Conservation (phyloP, 2,329 filamentous ascomycete genomes). For the Davidsoniella virescens region DNA sequence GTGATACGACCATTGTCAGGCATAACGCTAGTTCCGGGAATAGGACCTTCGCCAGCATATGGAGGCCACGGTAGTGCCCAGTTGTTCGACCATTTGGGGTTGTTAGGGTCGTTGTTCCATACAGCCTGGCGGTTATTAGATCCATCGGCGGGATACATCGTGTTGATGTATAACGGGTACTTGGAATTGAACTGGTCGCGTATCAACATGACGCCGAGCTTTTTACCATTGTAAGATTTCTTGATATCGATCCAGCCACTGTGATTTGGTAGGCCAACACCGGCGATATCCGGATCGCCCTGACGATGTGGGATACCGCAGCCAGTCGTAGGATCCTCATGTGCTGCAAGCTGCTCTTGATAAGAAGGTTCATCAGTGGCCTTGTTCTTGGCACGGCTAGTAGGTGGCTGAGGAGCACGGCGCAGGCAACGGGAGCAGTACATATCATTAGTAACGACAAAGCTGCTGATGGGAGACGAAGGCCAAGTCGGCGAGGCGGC, state of each 20-base stretch:
- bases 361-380: constrained; percentile 1
- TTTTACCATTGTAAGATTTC: constrained; percentile 6
- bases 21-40: not conserved
- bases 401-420: constrained; percentile 1
- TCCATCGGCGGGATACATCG: constrained; percentile 11
- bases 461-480: not conserved
- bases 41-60: constrained; percentile 7
- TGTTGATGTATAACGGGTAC: constrained; percentile 12
- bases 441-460: constrained; percentile 6
- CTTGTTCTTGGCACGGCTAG: constrained; percentile 2
- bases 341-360: constrained; percentile 5
- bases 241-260: constrained; percentile 12
- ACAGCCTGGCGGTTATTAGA: constrained; percentile 7
- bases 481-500: constrained; percentile 7
- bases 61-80: constrained; percentile 13
- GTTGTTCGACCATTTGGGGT: not conserved
- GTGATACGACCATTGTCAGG: constrained; percentile 3
- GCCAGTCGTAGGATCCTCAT: constrained; percentile 6
- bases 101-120: constrained; percentile 12
- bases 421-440: constrained; percentile 12
- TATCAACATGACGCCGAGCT: constrained; percentile 1
- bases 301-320: constrained; percentile 11
- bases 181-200: not conserved
- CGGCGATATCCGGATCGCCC: constrained; percentile 6
- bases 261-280: constrained; percentile 10